These are phyloP conservation scores for Pseudonitzschia pungens DNA, from an alignment of 108 stramenopile genomes.

Conservation along the genomic window DNA sequence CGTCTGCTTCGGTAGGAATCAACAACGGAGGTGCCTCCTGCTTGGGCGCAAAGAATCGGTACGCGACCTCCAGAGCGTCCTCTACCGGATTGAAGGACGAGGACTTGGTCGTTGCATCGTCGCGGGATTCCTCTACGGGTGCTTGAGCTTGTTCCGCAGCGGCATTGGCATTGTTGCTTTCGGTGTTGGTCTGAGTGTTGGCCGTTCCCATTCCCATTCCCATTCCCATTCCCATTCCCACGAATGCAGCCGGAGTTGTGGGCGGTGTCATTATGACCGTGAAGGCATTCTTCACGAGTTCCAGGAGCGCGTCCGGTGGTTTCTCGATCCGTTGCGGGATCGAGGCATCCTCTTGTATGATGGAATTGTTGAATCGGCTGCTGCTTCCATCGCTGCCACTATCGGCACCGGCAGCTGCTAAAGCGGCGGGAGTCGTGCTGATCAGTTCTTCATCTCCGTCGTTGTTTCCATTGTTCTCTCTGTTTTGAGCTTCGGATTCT, in stretches of 20 bases:
- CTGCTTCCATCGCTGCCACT: neutral
- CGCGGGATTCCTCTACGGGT: neutral
- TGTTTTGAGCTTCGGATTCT: neutral
- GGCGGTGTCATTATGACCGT: neutral
- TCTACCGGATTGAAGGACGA: neutral
- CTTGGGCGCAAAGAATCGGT: neutral
- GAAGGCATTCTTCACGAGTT: constrained; percentile 12
- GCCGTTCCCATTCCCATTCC: no score
- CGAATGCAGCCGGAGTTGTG: no score
- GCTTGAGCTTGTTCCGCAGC: neutral
- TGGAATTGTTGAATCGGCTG: constrained; percentile 10
- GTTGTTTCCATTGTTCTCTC: neutral
- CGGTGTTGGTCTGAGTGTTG: neutral
- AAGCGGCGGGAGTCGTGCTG: neutral
- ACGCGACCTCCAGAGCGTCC: neutral
- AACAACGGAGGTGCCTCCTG: neutral
- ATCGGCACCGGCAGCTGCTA: neutral
- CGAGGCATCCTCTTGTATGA: neutral
- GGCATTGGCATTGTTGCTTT: neutral
- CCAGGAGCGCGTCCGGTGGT: constrained; percentile 11
- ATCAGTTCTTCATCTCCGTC: neutral
- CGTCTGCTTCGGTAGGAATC: neutral
- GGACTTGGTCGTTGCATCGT: neutral
- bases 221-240: no score
- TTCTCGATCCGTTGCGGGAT: neutral